Evolutionary conservation across 2,329 filamentous ascomycete genomes (phyloP), one percentile per base, ranked within the genome.

Genomic region (Madurella fahalii): DNA sequence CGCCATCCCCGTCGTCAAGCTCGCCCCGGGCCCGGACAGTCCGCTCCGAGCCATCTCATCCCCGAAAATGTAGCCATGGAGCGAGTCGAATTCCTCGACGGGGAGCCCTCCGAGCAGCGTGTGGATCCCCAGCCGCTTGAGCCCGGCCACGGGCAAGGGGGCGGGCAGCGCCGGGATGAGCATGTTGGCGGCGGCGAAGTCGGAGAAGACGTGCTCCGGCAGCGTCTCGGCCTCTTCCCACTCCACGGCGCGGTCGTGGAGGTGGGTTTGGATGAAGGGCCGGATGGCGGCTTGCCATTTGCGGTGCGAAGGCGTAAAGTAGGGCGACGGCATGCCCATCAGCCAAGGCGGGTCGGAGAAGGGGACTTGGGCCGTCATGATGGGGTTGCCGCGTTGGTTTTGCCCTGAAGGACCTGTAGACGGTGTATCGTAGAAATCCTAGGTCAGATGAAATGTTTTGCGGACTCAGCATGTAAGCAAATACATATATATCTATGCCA

Each of bases 281-380:
- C 85, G 83, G 65, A 84, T 85, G 59, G 79, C 81, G 66, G 83
- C 81, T 67, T 91, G 87, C 76, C 84, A 89, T 65, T 72, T 73
- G 13, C 75, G 73, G 66, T 90, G 86, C 4, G 83, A 82, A 2
- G 79, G 75, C 20, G 79, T 84, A 72, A 87, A 88, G 72, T 89
- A 87, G 12, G 87, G 83, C 0, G 84, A 87, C 0, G 87, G 87
- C 2, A 89, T 74, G 50, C 86, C 86, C 62, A 76, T 76, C 45
- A 90, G 77, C 72, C 85, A 90, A 1, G 86, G 80, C 1, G 87
- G 87, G 63, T 91, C 87, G 5, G 85, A 84, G 72, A 90, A 89
- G 48, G 87, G 87, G 25, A 88, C 43, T 34, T 44, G 49, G 46
- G 56, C 50, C 34, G 43, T 45, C 34, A 25, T 25, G 11, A 47